These are phyloP conservation scores for Erodium maritimum DNA, from an alignment of 345 rosid species.

Conservation along the genomic window DNA sequence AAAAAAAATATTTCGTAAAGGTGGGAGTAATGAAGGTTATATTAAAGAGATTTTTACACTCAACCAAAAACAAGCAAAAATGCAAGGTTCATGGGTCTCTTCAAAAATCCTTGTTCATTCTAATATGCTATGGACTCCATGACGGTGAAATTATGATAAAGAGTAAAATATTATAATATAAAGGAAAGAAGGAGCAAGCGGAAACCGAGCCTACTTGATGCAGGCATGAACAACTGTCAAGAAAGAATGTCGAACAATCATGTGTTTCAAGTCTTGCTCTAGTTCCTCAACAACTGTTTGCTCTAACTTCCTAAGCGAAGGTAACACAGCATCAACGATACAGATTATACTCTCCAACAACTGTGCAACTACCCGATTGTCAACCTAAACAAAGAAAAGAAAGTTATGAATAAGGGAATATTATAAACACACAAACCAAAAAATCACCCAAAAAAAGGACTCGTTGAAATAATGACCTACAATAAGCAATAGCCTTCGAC, in stretches of 20 bases:
- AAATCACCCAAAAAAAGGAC: too few relatives aligned
- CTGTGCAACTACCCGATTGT: conserved; percentile 70
- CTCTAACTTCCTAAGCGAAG: conserved; percentile 77
- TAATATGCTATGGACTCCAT: too few relatives aligned
- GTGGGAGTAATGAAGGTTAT: too few relatives aligned
- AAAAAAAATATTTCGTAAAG: too few relatives aligned
- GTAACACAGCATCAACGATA: conserved; percentile 76
- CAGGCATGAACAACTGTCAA: conserved; percentile 97
- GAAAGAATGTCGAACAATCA: conserved; percentile 93
- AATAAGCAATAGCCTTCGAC: too few relatives aligned
- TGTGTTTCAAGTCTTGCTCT: conserved; percentile 89
- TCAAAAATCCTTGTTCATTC: too few relatives aligned
- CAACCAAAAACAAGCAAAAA: too few relatives aligned
- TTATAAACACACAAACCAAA: too few relatives aligned
- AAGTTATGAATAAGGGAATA: conserved; percentile 3
- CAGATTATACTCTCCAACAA: conserved; percentile 89
- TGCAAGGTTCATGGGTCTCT: too few relatives aligned
- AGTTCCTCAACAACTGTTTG: conserved; percentile 69
- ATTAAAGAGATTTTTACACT: too few relatives aligned
- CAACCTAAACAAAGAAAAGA: conserved; percentile 50
- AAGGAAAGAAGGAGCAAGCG: conserved; percentile 2
- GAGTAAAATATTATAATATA: conserved; percentile 2
- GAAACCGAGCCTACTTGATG: conserved; percentile 55
- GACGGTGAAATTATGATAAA: not conserved
- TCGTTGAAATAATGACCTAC: not conserved